A percentile compares a stretch with the other conserved stretches of the same genome.
These are phyloP conservation scores for Apiosordaria backusii DNA, from an alignment of 495 filamentous ascomycete genomes.

Conservation along the genomic window DNA sequence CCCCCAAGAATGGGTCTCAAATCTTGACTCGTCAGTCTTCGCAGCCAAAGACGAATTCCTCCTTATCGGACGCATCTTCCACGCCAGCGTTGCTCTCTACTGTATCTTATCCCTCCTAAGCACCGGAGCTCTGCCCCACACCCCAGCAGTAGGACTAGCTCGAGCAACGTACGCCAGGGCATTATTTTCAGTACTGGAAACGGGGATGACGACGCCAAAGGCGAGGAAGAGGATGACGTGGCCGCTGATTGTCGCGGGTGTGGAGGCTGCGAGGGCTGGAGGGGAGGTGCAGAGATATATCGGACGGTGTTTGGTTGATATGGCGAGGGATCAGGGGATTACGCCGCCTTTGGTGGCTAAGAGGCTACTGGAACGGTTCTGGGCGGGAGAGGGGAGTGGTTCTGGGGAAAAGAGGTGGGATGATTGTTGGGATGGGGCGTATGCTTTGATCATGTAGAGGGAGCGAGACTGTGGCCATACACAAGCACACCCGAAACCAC, in stretches of 20 bases:
- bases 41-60: slow-evolving; percentile 22
- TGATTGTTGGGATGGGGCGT: slow-evolving; percentile 27
- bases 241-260: slow-evolving; percentile 36
- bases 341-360: slow-evolving; percentile 27
- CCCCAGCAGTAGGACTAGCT: not conserved
- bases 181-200: slow-evolving; percentile 20
- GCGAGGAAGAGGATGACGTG: slow-evolving; percentile 24
- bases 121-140: not conserved
- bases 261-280: slow-evolving; percentile 25
- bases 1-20: slow-evolving; percentile 28
- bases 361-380: slow-evolving; percentile 31
- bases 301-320: slow-evolving; percentile 15
- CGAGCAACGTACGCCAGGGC: slow-evolving; percentile 2
- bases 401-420: slow-evolving; percentile 31
- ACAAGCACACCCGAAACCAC: too few relatives aligned
- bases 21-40: slow-evolving; percentile 4
- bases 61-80: slow-evolving; percentile 24
- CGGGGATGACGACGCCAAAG: slow-evolving; percentile 15
- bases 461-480: too few relatives aligned
- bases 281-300: slow-evolving; percentile 26
- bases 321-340: slow-evolving; percentile 26
- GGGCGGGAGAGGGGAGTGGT: slow-evolving; percentile 15
- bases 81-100: slow-evolving; percentile 31
- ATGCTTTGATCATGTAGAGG: slow-evolving; percentile 8
- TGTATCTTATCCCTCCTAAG: slow-evolving; percentile 34